Evolutionary conservation across 371 early-diverging fungal genomes (phyloP).

Genomic region (Mortierella sp.): DNA sequence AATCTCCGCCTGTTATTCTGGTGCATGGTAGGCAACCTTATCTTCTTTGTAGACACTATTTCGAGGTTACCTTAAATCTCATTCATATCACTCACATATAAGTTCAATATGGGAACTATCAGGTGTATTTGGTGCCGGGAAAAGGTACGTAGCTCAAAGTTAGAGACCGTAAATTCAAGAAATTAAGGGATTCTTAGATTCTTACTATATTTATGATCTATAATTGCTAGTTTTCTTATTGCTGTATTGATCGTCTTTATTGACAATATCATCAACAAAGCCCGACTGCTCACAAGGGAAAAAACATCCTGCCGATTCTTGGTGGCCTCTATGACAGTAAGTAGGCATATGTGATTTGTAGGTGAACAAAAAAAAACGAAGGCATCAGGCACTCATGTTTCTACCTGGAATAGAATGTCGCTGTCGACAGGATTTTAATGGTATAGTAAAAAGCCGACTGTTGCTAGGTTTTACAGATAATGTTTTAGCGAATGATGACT

Average conservation of each 20-base stretch:
- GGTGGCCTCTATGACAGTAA: conserved; percentile 73
- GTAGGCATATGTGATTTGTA: background rate
- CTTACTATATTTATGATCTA: background rate
- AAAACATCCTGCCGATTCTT: conserved; percentile 63
- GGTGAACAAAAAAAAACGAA: background rate
- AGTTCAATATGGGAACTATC: background rate
- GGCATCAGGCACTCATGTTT: background rate
- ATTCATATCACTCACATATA: background rate
- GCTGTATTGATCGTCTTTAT: conserved; percentile 83
- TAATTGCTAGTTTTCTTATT: conserved; percentile 72
- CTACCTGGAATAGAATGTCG: conserved; percentile 70
- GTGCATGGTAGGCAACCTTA: conserved; percentile 63
- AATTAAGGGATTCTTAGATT: background rate
- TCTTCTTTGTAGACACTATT: background rate
- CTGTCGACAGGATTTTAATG: conserved; percentile 89
- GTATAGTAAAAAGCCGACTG: conserved; percentile 27
- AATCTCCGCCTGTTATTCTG: conserved; percentile 58
- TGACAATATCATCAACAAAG: conserved; percentile 66
- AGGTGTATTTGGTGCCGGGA: conserved; percentile 86
- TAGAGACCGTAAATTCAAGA: background rate
- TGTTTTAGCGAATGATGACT: background rate
- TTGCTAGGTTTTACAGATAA: background rate
- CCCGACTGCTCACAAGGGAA: conserved; percentile 36
- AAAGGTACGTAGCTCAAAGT: conserved; percentile 64
- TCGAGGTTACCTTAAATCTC: background rate